phyloP scores from a whole-genome alignment of 2,329 filamentous ascomycete species.

The Nemania serpens region DNA sequence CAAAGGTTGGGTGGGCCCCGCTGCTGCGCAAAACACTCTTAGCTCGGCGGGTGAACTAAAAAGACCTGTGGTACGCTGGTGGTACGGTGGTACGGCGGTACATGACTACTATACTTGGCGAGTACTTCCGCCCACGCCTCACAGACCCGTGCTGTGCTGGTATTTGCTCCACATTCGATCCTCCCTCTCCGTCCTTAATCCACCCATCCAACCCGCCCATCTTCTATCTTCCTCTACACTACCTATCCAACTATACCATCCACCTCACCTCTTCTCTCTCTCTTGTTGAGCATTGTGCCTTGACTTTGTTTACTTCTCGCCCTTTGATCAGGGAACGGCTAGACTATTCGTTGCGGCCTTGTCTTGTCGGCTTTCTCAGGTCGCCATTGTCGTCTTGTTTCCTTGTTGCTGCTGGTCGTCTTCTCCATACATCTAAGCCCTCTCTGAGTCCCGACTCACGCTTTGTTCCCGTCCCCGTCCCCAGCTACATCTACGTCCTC shows the following conservation, averaged over 20 bases:
- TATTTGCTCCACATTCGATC: constrained; percentile 30
- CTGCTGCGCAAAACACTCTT: constrained; percentile 5
- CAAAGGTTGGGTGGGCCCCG: constrained; percentile 1
- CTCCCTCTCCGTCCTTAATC: constrained; percentile 30
- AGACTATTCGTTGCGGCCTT: constrained; percentile 36
- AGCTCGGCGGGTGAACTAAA: constrained; percentile 16
- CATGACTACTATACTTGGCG: not conserved
- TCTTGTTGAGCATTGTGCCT: constrained; percentile 28
- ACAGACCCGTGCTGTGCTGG: constrained; percentile 26
- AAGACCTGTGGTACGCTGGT: constrained; percentile 10
- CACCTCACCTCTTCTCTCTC: constrained; percentile 24
- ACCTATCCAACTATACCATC: constrained; percentile 24
- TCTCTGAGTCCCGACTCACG: not conserved
- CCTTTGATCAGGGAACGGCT: constrained; percentile 36
- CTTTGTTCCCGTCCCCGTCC: constrained; percentile 6
- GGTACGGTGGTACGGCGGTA: no score
- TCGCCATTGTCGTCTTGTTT: constrained; percentile 22
- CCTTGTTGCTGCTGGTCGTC: constrained; percentile 12
- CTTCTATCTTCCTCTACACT: constrained; percentile 17
- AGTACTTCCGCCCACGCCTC: constrained; percentile 27
- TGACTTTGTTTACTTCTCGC: constrained; percentile 37
- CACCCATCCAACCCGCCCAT: constrained; percentile 32
- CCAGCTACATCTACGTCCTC: no score
- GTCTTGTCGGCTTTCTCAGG: constrained; percentile 31
- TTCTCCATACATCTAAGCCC: not conserved